phyloP scores from a whole-genome alignment of 2,329 filamentous ascomycete species.

The Botrytis byssoidea region DNA sequence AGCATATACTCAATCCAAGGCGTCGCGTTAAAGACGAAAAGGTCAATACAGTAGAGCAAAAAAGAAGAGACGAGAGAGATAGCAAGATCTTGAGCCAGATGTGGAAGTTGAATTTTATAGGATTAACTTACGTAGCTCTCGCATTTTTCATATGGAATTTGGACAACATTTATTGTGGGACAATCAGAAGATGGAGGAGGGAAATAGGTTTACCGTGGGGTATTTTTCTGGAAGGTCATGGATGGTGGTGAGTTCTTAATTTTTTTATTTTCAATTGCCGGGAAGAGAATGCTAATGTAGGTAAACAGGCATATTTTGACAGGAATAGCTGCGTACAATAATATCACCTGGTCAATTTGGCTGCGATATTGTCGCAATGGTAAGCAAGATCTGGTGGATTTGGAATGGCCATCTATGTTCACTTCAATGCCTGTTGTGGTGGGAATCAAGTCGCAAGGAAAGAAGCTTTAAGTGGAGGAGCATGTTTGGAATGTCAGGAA shows the following conservation, averaged over 20 bases:
- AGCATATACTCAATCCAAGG: neutral
- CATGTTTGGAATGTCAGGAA: too few relatives aligned
- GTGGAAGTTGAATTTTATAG: conserved; percentile 3
- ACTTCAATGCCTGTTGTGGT: neutral
- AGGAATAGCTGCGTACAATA: neutral
- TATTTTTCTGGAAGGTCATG: neutral
- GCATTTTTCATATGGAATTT: conserved; percentile 9
- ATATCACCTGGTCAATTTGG: neutral
- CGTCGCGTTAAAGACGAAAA: neutral
- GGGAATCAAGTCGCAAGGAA: too few relatives aligned
- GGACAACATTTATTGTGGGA: conserved; percentile 1
- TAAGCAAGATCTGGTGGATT: neutral
- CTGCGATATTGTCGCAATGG: conserved; percentile 2
- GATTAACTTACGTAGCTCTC: neutral
- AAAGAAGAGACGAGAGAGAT: neutral
- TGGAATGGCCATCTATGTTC: conserved; percentile 7
- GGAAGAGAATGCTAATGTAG: neutral
- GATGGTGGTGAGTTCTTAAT: conserved; percentile 2
- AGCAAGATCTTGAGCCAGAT: neutral
- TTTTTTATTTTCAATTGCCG: neutral
- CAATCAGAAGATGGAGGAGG: neutral
- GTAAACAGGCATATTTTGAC: neutral
- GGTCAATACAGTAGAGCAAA: neutral
- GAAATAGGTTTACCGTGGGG: neutral
- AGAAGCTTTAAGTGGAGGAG: too few relatives aligned